Percentiles rank a stretch among this genome's conserved stretches.
phyloP scores from a whole-genome alignment of 345 rosid species.

The Arabis hirsuta region DNA sequence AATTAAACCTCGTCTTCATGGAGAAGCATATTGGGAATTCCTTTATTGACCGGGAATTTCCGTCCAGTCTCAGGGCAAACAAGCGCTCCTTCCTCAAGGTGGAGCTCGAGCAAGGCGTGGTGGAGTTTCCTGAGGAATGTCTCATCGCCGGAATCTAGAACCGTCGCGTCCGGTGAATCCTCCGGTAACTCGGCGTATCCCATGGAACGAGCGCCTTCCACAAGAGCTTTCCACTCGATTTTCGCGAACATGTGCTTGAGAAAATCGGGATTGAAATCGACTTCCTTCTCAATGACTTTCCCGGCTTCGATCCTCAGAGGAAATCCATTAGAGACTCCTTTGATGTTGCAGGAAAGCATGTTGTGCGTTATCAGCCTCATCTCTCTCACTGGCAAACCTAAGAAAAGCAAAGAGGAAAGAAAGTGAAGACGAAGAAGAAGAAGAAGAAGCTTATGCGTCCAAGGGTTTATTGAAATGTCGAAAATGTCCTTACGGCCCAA shows the following conservation, averaged over 20 bases:
- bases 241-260: constrained; percentile 71
- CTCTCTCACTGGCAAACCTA: constrained; percentile 13
- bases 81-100: constrained; percentile 88
- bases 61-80: constrained; percentile 88
- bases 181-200: constrained; percentile 79
- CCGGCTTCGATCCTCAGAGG: constrained; percentile 74
- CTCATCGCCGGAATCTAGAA: constrained; percentile 68
- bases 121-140: constrained; percentile 66
- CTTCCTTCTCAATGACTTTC: constrained; percentile 65
- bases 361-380: constrained; percentile 92
- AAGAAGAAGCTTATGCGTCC: constrained; percentile 30
- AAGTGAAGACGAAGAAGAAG: neutral
- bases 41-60: constrained; percentile 71
- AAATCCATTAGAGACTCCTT: constrained; percentile 82
- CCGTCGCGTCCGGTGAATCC: constrained; percentile 51
- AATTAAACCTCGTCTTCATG: constrained; percentile 89
- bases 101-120: constrained; percentile 86
- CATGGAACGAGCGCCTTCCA: constrained; percentile 63
- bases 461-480: constrained; percentile 23
- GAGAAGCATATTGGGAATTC: constrained; percentile 95
- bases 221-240: constrained; percentile 82
- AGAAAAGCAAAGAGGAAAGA: neutral
- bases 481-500: constrained; percentile 10
- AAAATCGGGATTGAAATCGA: constrained; percentile 77
- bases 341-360: constrained; percentile 86